Conservation (phyloP, 2,329 filamentous ascomycete species). For the Aspergillus clavatus region DNA sequence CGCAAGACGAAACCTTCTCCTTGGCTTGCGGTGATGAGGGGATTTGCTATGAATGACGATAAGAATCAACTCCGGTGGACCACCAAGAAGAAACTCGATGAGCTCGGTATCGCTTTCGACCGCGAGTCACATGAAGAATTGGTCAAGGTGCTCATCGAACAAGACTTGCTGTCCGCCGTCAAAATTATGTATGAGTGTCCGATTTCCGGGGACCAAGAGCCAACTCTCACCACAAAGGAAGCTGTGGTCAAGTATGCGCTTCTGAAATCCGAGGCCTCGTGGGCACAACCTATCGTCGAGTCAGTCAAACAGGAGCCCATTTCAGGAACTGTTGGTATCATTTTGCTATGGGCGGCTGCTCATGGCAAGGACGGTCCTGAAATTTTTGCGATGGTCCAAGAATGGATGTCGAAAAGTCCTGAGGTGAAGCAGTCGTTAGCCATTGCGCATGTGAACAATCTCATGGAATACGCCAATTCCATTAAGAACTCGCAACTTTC, state of each 20-base stretch:
- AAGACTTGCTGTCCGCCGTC: slow-evolving; percentile 55
- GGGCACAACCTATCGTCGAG: slow-evolving; percentile 59
- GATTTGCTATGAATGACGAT: slow-evolving; percentile 57
- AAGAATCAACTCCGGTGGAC: slow-evolving; percentile 56
- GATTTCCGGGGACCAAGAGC: slow-evolving; percentile 39
- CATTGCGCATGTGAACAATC: slow-evolving; percentile 67
- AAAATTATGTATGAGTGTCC: slow-evolving; percentile 63
- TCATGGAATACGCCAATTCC: slow-evolving; percentile 69
- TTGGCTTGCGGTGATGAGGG: slow-evolving; percentile 53
- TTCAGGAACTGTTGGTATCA: slow-evolving; percentile 63
- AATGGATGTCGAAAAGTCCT: slow-evolving; percentile 53
- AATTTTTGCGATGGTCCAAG: slow-evolving; percentile 65
- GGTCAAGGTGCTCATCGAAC: slow-evolving; percentile 58
- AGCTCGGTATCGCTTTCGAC: slow-evolving; percentile 48
- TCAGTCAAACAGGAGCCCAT: slow-evolving; percentile 40
- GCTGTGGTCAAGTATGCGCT: slow-evolving; percentile 59
- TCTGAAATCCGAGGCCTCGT: slow-evolving; percentile 55
- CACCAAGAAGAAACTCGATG: slow-evolving; percentile 49
- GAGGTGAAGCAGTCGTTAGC: slow-evolving; percentile 52
- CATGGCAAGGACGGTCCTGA: slow-evolving; percentile 68
- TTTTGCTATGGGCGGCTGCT: slow-evolving; percentile 71
- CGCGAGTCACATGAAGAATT: slow-evolving; percentile 47
- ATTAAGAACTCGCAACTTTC: slow-evolving; percentile 66
- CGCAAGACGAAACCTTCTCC: slow-evolving; percentile 27
- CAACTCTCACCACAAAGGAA: slow-evolving; percentile 47